These are phyloP conservation scores for Striga hermonthica DNA, from an alignment of 305 asterid species.

Conservation along the genomic window DNA sequence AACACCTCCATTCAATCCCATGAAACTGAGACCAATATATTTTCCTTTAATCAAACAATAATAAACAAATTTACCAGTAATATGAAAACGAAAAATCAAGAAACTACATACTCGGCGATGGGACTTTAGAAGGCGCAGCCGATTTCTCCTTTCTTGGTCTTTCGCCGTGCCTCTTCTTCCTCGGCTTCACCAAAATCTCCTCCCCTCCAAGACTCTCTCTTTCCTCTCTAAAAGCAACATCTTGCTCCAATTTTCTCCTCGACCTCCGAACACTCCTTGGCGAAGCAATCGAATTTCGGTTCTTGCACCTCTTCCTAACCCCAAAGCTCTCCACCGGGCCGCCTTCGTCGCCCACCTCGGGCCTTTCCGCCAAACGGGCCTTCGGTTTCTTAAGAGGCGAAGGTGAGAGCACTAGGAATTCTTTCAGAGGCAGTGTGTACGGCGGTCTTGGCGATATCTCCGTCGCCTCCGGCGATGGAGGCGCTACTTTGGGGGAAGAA, in stretches of 20 bases:
- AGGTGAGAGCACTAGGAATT: conserved; percentile 63
- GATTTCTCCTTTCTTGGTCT: conserved; percentile 54
- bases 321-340: conserved; percentile 41
- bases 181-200: conserved; percentile 52
- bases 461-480: conserved; percentile 47
- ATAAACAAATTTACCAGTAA: background rate
- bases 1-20: conserved; percentile 19
- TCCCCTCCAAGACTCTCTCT: conserved; percentile 54
- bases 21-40: background rate
- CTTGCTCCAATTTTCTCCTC: conserved; percentile 63
- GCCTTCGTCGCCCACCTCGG: conserved; percentile 50
- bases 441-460: conserved; percentile 56
- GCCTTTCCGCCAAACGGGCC: conserved; percentile 46
- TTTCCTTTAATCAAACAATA: background rate
- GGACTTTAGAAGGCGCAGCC: conserved; percentile 32
- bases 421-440: conserved; percentile 50
- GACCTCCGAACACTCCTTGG: conserved; percentile 61
- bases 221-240: conserved; percentile 48
- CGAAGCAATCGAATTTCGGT: conserved; percentile 44
- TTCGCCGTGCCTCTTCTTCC: conserved; percentile 57
- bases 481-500: conserved; percentile 48
- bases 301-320: conserved; percentile 47
- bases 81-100: background rate
- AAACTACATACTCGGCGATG: conserved; percentile 46
- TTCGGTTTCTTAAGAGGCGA: conserved; percentile 58